Evolutionary conservation across 2,329 filamentous ascomycete genomes (phyloP), one percentile per base, ranked within the genome.

Genomic region (Aaosphaeria arxii): DNA sequence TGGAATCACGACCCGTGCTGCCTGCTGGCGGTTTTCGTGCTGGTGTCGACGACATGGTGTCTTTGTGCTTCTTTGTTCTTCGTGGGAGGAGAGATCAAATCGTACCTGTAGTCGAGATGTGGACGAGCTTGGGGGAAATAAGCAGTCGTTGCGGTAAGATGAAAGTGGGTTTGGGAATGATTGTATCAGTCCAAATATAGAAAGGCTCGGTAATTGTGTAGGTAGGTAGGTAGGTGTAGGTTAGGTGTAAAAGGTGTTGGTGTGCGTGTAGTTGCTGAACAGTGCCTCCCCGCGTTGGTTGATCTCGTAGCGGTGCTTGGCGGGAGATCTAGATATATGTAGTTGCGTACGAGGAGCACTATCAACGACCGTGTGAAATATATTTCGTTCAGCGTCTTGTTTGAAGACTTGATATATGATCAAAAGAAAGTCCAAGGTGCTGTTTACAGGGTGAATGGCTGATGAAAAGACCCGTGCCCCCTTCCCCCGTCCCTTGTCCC

Each of bases 21-120:
- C 65, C 67, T 32, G 65, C 53, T 49, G 62, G 54, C 33, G 66
- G 60, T 56, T 71, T 72, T 52, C 59, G 66, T 52, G 65, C 58
- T 48, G 65, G 56, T 40, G 67, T 60, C 17, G 68, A 59, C 44
- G 67, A 67, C 66, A 69, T 69, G 51, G 24, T 50, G 51, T 51
- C 35, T 17, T 31, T 11, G 9, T 9, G 33, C n/a, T 36, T 9
- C n/a, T n/a, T n/a, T 36, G 33, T 36, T 9, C n/a, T 9, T n/a
- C 7, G 33, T 36, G 33, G 33, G 7, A n/a, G 33, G 7, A 9
- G 33, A 36, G 36, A n/a, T 42, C 29, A 32, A 13, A 30, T 11
- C 17, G 33, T 48, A 13, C 7, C 29, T 42, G 44, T 46, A 39
- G 24, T 32, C 35, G 9, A 17, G 35, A 40, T 45, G 43, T 32